These are phyloP conservation scores for Ambispora gerdemannii DNA, from an alignment of 192 early-diverging fungal genomes.

Conservation along the genomic window DNA sequence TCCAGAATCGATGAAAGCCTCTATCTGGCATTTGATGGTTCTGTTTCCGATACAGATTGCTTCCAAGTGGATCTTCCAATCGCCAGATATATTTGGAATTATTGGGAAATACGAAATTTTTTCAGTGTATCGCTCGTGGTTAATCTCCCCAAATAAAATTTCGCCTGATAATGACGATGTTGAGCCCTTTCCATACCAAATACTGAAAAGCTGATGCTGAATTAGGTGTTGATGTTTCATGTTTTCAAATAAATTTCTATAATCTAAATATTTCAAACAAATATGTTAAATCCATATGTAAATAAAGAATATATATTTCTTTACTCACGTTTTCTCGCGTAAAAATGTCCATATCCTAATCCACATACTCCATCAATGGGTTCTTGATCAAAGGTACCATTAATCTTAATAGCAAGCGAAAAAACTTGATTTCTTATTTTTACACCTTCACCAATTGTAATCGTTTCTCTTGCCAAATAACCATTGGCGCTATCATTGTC, in stretches of 20 bases:
- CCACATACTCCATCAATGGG: not conserved
- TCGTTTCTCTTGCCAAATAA: not conserved
- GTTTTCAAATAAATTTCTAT: not conserved
- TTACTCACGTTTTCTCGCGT: not conserved
- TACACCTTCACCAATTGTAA: not conserved
- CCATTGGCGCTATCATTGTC: not conserved
- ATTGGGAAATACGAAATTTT: not conserved
- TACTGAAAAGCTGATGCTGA: not conserved
- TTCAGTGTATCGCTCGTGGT: not conserved
- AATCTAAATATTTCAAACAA: not conserved
- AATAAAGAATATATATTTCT: not conserved
- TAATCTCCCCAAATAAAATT: not conserved
- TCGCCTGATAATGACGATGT: not conserved
- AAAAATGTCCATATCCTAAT: not conserved
- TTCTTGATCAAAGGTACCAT: not conserved
- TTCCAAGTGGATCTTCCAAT: not conserved
- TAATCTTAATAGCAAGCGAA: not conserved
- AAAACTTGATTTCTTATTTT: not conserved
- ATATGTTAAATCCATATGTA: not conserved
- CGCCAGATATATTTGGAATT: not conserved
- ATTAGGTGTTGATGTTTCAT: not conserved
- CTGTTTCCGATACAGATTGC: not conserved
- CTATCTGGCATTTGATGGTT: not conserved
- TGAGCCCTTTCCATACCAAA: not conserved
- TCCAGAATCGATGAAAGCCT: not conserved